Base-by-base conservation (phyloP, 2,329 filamentous ascomycete species). In the Trichoderma sp. region DNA sequence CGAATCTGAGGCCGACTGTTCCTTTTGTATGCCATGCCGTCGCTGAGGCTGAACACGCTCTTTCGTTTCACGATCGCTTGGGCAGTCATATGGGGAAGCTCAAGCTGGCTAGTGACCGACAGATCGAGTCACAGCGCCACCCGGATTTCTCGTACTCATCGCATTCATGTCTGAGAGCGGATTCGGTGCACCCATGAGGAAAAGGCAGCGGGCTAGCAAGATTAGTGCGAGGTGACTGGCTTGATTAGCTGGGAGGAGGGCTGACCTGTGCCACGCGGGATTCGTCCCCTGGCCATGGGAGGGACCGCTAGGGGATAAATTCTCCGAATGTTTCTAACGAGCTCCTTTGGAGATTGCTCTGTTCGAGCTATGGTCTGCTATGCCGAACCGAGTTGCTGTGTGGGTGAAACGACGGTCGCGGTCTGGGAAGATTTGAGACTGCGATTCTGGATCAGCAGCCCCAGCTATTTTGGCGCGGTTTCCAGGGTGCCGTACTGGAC, bases 91-190 rank as follows among this genome's bases (percentile, higher is more conserved):
- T 15, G 7, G 42, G 22, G 48, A 22, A 45, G 60, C 61, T 45
- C 25, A 56, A 35, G 13, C 39, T 32, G 50, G 53, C 50, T 42
- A 34, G 50, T 25, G 58, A 48, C 50, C 50, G n/a, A 8, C 35
- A 34, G 37, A 39, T 25, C 15, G 27, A 34, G 57, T 27, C 10
- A 17, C 50, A 8, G 35, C 35, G 61, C 61, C 61, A 56, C 61
- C 22, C 27, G 50, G 13, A 64, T 54, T 17, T 56, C 61, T 64
- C 61, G 61, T 64, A 64, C 61, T 54, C 61, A 25, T 64, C 61
- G 61, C 61, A 64, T 64, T 64, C 42, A 48, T 22, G 42, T 22
- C 42, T 22, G 13, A 10, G 42, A 19, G 19, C 2, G 25, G 35
- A n/a, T 34, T 56, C 61, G 61, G 61, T 64, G 61, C 34, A 42